These are phyloP conservation scores for Verbena officinalis DNA, from an alignment of 257 asterid genomes.

Conservation along the genomic window DNA sequence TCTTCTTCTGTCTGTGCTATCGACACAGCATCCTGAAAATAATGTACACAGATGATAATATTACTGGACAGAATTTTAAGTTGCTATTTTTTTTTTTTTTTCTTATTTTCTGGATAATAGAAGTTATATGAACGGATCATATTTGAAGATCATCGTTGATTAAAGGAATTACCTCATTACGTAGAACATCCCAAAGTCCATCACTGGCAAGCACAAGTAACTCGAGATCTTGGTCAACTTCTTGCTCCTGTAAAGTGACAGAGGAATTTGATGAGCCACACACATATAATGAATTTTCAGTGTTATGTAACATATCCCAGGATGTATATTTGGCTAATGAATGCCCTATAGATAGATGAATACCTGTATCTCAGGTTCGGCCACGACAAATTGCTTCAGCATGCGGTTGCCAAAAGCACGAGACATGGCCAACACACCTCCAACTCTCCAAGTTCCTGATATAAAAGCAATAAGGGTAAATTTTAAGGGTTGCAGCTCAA, in stretches of 20 bases:
- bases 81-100: not conserved
- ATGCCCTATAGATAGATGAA: not conserved
- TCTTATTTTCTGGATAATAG: not conserved
- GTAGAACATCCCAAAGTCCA: constrained; percentile 73
- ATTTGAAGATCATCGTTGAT: not conserved
- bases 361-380: constrained; percentile 99
- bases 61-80: not conserved
- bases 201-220: constrained; percentile 72
- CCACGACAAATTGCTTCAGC: constrained; percentile 94
- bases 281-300: not conserved
- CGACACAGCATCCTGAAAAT: constrained; percentile 59
- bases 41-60: not conserved
- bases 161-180: constrained; percentile 48
- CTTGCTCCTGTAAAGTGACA: constrained; percentile 53
- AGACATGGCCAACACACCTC: constrained; percentile 99
- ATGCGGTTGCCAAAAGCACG: constrained; percentile 99
- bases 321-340: not conserved
- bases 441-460: constrained; percentile 99
- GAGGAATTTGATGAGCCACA: not conserved
- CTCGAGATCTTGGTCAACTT: constrained; percentile 60
- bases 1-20: constrained; percentile 59
- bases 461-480: not conserved
- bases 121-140: not conserved
- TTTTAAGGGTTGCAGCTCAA: no score
- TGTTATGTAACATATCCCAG: not conserved